Evolutionary conservation across 2,329 filamentous ascomycete species (phyloP).

Genomic region (Trichoderma sp.): DNA sequence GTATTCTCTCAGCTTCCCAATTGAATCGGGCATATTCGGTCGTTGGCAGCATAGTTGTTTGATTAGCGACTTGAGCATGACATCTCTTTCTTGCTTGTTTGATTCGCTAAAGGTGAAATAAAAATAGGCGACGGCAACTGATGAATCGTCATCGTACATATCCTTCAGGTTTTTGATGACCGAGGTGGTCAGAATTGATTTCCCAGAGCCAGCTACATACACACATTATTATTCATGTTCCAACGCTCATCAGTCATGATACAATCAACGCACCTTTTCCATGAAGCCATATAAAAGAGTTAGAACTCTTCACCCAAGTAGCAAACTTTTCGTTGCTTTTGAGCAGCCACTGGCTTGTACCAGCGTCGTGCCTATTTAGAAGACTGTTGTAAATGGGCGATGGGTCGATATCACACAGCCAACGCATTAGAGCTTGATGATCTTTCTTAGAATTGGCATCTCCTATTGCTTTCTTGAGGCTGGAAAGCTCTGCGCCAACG

Average conservation of each 20-base stretch:
- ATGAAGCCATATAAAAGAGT: conserved; percentile 27
- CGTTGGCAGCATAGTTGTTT: conserved; percentile 27
- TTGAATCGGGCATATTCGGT: conserved; percentile 10
- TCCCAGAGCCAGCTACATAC: conserved; percentile 11
- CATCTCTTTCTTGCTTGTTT: conserved; percentile 20
- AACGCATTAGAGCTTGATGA: not conserved
- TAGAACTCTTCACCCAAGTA: conserved; percentile 4
- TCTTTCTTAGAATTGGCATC: not conserved
- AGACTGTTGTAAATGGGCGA: conserved; percentile 3
- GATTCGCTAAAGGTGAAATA: conserved; percentile 25
- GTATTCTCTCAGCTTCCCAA: not conserved
- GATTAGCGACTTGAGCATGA: conserved; percentile 23
- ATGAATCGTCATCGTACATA: not conserved
- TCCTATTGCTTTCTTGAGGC: not conserved
- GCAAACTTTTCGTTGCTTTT: not conserved
- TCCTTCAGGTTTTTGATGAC: conserved; percentile 6
- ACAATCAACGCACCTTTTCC: conserved; percentile 20
- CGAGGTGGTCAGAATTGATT: conserved; percentile 12
- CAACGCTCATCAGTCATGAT: not conserved
- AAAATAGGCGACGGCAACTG: conserved; percentile 6
- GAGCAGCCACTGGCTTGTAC: conserved; percentile 9
- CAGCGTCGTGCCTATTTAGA: not conserved
- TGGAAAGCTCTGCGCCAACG: not conserved
- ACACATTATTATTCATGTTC: not conserved
- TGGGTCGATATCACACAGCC: conserved; percentile 5